Evolutionary conservation across 345 rosid species (phyloP), one percentile per base, ranked within the genome.

Genomic region (Cardamine resedifolia): DNA sequence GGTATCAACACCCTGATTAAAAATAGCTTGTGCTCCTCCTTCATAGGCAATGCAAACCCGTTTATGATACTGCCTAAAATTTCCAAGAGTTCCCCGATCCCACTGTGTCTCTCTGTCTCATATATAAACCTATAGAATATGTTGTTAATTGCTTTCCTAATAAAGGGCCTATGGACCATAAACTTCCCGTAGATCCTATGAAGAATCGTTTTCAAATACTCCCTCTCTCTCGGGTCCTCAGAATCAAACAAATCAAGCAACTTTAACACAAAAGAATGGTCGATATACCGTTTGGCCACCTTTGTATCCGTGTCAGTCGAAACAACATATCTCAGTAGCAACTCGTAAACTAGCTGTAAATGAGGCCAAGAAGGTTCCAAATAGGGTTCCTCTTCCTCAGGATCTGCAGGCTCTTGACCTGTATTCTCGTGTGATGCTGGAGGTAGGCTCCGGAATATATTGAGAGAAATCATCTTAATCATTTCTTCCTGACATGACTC

Each of bases 11-110:
- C 96, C 79, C 96, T 83, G 48, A 88, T 87, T 68, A 92, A 87
- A 62, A 92, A 92, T 33, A 92, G 64, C 81, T 92, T 92, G 73
- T 92, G 98, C 66, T 92, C 98, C 75, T 90, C 95, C 64, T 92
- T 92, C 98, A 92, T 92, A 4, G 98, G 98, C 80, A 92, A 69
- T 0, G 98, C 98, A 79, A 92, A 92, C 16, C 98, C 98, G 79
- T 92, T 92, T 18, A 90, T 82, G 55, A 92, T 90, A 81, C 98
- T 92, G 48, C 96, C 96, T 71, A 92, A 84, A 78, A 92, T 90
- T 84, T 92, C 96, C 86, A 92, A 73, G 64, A 92, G 85, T 73
- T 92, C 95, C 2, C 88, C 95, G 6, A 90, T 79, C 66, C 98
- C 96, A 68, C 88, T 80, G 66, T 90, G 90, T 83, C 91, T 90